Evolutionary conservation across 1,139 yeast genomes (phyloP).

Genomic region (Suhomyces kunorum): DNA sequence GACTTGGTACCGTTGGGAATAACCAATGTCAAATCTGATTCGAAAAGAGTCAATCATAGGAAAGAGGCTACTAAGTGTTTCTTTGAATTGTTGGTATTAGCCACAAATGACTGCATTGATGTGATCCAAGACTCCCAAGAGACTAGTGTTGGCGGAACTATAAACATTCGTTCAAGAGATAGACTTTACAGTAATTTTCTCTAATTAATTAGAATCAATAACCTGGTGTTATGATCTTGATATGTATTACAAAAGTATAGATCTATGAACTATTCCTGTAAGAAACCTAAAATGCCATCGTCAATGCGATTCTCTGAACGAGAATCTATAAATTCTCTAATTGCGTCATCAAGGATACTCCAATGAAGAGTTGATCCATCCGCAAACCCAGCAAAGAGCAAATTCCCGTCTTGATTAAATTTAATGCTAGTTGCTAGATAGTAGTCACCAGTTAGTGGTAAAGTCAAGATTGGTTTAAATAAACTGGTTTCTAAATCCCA

Average conservation of each 20-base stretch:
- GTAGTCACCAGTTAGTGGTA: slow-evolving; percentile 17
- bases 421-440: slow-evolving; percentile 20
- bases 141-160: slow-evolving; percentile 57
- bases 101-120: slow-evolving; percentile 71
- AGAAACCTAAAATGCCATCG: slow-evolving; percentile 15
- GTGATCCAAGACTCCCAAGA: slow-evolving; percentile 52
- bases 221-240: slow-evolving; percentile 9
- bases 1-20: slow-evolving; percentile 33
- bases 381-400: slow-evolving; percentile 27
- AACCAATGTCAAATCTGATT: slow-evolving; percentile 16
- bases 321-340: slow-evolving; percentile 10
- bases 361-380: slow-evolving; percentile 28
- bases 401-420: slow-evolving; percentile 27
- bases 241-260: slow-evolving; percentile 20
- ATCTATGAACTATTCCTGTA: slow-evolving; percentile 3
- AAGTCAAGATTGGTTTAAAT: slow-evolving; percentile 39
- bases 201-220: slow-evolving; percentile 15
- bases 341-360: slow-evolving; percentile 21
- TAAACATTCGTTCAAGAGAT: slow-evolving; percentile 54
- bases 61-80: slow-evolving; percentile 73
- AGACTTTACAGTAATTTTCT: slow-evolving; percentile 47
- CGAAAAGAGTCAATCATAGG: slow-evolving; percentile 39
- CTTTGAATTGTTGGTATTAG: slow-evolving; percentile 80
- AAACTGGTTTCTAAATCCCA: slow-evolving; percentile 52
- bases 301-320: slow-evolving; percentile 8